Conservation (phyloP, 2,329 filamentous ascomycete genomes). For the Drechslerella stenobrocha region DNA sequence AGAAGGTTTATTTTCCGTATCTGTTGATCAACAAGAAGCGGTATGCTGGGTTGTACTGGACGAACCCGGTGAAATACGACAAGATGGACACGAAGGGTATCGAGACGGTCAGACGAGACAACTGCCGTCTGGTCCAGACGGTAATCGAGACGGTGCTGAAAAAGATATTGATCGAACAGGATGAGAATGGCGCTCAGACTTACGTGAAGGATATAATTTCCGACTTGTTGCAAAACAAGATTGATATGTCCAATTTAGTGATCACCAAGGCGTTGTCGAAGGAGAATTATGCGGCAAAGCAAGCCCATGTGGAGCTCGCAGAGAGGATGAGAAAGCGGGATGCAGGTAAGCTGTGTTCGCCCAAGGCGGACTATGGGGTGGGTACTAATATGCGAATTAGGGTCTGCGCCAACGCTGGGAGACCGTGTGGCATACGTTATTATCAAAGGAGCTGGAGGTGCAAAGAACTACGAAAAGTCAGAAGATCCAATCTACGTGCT, state of each 20-base stretch:
- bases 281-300: slow-evolving; percentile 83
- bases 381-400: slow-evolving; percentile 6
- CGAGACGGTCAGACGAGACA: slow-evolving; percentile 94
- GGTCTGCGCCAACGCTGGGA: slow-evolving; percentile 86
- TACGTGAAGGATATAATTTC: slow-evolving; percentile 97
- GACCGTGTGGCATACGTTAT: slow-evolving; percentile 99
- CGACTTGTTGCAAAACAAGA: slow-evolving; percentile 91
- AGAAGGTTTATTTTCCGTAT: slow-evolving; percentile 98
- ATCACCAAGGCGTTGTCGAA: slow-evolving; percentile 98
- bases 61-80: slow-evolving; percentile 88
- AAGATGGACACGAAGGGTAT: slow-evolving; percentile 99
- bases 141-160: slow-evolving; percentile 95
- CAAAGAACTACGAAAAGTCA: slow-evolving; percentile 95
- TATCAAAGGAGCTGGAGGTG: slow-evolving; percentile 82
- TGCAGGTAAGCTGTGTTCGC: slow-evolving; percentile 60
- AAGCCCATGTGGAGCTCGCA: slow-evolving; percentile 93
- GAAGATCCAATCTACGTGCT: slow-evolving; percentile 97
- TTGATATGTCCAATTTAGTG: slow-evolving; percentile 98
- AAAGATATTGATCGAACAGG: slow-evolving; percentile 92
- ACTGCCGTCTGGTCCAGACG: slow-evolving; percentile 90
- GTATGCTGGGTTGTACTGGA: slow-evolving; percentile 98
- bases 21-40: slow-evolving; percentile 99
- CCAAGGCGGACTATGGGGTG: not conserved
- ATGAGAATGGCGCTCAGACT: slow-evolving; percentile 89
- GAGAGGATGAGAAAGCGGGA: slow-evolving; percentile 97